Percentiles rank a stretch among this genome's conserved stretches.
Conservation (phyloP, 176 grass and related monocot species). For the Thalia dealbata region DNA sequence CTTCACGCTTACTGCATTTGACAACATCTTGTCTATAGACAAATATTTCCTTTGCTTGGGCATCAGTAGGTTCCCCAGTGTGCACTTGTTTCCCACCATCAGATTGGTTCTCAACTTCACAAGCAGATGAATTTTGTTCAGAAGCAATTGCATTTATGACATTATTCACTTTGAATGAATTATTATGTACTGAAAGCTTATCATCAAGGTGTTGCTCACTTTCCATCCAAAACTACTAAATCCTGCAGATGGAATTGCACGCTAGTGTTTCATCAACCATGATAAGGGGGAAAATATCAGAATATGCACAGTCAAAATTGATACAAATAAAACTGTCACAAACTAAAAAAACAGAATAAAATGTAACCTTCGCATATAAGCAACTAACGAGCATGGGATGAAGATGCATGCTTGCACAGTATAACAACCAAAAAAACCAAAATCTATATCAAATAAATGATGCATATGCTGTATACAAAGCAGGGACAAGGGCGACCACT, state of each 20-base stretch:
- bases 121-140: neutral
- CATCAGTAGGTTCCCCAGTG: neutral
- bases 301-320: neutral
- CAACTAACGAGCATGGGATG: neutral
- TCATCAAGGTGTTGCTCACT: neutral
- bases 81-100: neutral
- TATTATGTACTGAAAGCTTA: neutral
- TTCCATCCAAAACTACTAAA: conserved; percentile 1
- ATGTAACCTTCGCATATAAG: neutral
- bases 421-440: neutral
- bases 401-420: neutral
- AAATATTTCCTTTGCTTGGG: conserved; percentile 25
- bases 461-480: neutral
- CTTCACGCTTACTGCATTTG: conserved; percentile 35
- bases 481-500: neutral
- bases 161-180: neutral
- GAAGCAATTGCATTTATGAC: neutral
- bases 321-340: neutral
- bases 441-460: neutral
- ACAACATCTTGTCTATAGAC: conserved; percentile 84
- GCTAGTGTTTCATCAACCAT: neutral
- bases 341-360: neutral
- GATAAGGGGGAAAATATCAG: neutral
- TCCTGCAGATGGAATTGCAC: neutral
- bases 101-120: neutral